Conservation (phyloP, 1,139 yeast genomes). For the Blastobotrys illinoisensis region DNA sequence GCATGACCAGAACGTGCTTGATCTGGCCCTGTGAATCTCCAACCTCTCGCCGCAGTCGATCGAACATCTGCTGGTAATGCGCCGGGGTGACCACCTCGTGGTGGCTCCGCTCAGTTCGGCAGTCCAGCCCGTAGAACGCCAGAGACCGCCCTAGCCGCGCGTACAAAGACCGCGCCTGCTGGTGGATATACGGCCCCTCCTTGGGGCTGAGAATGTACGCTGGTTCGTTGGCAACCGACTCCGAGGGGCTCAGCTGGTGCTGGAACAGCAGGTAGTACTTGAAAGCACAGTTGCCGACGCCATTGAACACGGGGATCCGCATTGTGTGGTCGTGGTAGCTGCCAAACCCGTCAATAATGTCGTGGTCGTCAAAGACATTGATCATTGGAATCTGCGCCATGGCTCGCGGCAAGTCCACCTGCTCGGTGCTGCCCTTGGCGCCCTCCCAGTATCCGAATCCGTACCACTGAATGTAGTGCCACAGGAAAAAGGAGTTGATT, state of each 20-base stretch:
- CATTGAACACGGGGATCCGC: constrained; percentile 59
- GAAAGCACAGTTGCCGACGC: constrained; percentile 73
- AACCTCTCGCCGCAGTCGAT: constrained; percentile 53
- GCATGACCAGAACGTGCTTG: constrained; percentile 71
- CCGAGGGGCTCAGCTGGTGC: constrained; percentile 60
- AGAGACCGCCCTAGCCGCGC: constrained; percentile 69
- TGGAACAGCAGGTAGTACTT: constrained; percentile 87
- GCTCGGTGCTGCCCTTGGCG: constrained; percentile 54
- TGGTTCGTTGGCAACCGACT: constrained; percentile 30
- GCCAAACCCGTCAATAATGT: constrained; percentile 93
- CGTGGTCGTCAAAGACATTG: constrained; percentile 81
- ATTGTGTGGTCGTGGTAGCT: constrained; percentile 74
- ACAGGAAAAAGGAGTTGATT: constrained; percentile 59
- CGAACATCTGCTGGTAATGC: constrained; percentile 59
- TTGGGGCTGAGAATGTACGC: constrained; percentile 32
- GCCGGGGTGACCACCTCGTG: constrained; percentile 49
- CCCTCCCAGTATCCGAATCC: constrained; percentile 87
- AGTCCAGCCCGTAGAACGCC: constrained; percentile 75
- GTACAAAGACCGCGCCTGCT: constrained; percentile 61
- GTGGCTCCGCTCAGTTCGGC: constrained; percentile 82
- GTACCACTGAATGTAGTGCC: constrained; percentile 79
- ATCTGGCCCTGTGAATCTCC: constrained; percentile 45
- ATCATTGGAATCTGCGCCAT: constrained; percentile 77
- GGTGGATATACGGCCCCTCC: constrained; percentile 61
- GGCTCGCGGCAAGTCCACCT: constrained; percentile 65